Evolutionary conservation across 805 yeast genomes (phyloP), one percentile per base, ranked within the genome.

Genomic region (Yarrowia sp.): DNA sequence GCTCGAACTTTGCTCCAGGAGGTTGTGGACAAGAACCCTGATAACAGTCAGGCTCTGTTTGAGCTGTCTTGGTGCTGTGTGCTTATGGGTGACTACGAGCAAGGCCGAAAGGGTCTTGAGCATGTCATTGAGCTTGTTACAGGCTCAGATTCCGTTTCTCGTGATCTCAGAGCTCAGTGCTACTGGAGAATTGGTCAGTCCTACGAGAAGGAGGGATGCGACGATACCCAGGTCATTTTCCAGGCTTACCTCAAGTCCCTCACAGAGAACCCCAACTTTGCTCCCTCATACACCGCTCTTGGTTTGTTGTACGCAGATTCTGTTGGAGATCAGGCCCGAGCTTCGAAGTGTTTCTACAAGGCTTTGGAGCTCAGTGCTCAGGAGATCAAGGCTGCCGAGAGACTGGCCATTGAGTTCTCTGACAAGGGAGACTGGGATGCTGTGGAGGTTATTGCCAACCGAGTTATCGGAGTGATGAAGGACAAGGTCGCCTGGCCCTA

Each of bases 361-460:
- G 97, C 98, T 0, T 90, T 94, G 75, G 98, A 94, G 73, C 78
- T 94, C 38, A 95, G 92, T 76, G 83, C 88, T 0, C 85, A 88
- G 14, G 96, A 95, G 74, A 78, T 89, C 9, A 79, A 77, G 1
- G 91, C 99, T 0, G 96, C 97, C 0, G 82, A 83, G 71, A 84
- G 85, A 69, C 81, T 95, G 68, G 91, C 91, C 5, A 82, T 84
- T 33, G 87, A 86, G n/a, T 87, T 92, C 72, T 82, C 97, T 1
- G 78, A 79, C 2, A 79, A 81, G 15, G 79, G 84, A 50, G 95
- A 93, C 70, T 95, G 99, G 99, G 89, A 85, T 15, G 81, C 90
- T 52, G 97, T 94, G 0, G 91, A 91, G 68, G 82, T 88, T 4
- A 80, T 94, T 53, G 88, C 95, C 64, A 80, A 83, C 68, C 79